Conservation (phyloP, 1,284 basidiomycete species). For the Thelephora terrestris region DNA sequence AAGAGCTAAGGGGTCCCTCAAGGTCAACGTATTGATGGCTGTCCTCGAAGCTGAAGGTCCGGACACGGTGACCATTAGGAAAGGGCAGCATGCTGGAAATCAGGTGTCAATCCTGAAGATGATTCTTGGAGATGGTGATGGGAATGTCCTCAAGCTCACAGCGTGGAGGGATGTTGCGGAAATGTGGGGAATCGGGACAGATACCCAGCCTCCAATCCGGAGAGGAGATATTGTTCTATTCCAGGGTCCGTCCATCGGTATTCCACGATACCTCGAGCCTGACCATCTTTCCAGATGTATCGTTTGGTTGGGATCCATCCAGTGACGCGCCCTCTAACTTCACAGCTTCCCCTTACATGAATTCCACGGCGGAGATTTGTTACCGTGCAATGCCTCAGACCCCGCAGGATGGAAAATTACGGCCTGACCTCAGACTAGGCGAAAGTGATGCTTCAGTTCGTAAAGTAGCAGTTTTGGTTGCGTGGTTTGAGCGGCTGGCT, state of each 20-base stretch:
- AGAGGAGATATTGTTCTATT: constrained; percentile 60
- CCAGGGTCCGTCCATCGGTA: constrained; percentile 40
- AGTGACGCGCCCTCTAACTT: constrained; percentile 30
- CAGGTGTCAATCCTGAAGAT: constrained; percentile 55
- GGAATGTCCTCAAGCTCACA: constrained; percentile 54
- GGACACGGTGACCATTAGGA: constrained; percentile 51
- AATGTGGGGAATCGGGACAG: constrained; percentile 44
- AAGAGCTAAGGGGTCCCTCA: constrained; percentile 22
- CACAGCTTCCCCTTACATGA: constrained; percentile 54
- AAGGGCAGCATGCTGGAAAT: constrained; percentile 54
- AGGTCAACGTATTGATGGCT: constrained; percentile 49
- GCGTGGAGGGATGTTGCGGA: constrained; percentile 70
- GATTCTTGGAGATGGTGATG: constrained; percentile 58
- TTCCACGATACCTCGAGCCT: not conserved
- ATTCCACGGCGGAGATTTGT: constrained; percentile 53
- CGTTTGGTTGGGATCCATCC: constrained; percentile 29
- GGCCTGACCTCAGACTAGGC: constrained; percentile 64
- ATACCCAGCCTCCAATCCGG: constrained; percentile 15
- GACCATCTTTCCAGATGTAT: constrained; percentile 32
- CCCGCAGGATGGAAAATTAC: constrained; percentile 45
- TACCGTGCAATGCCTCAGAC: constrained; percentile 64
- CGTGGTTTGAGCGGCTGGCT: constrained; percentile 62
- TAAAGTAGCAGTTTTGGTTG: constrained; percentile 52
- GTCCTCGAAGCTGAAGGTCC: constrained; percentile 67
- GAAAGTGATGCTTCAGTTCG: constrained; percentile 56